Conservation (phyloP, 176 grass and related monocot species). For the sorghum (Sorghum bicolor) region Sorghum_bicolor_NCBIv3 NC_012870.2:9207501-9208000, state of each 20-base stretch:
- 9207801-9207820: constrained; percentile 73
- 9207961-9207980: constrained; percentile 16
- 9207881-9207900: constrained; percentile 29
- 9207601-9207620: constrained; percentile 66
- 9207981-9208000: constrained; percentile 30
- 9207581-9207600: constrained; percentile 24
- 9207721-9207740: constrained; percentile 75
- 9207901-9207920: background rate
- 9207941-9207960: constrained; percentile 18
- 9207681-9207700: constrained; percentile 34
- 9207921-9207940: constrained; percentile 30
- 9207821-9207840: constrained; percentile 68
- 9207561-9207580: background rate
- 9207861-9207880: constrained; percentile 29
- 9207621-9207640: constrained; percentile 64
- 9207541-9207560: constrained; percentile 28
- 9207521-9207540: constrained; percentile 59
- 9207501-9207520: constrained; percentile 20
- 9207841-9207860: constrained; percentile 50
- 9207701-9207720: constrained; percentile 75
- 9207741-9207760: constrained; percentile 84
- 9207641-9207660: constrained; percentile 62
- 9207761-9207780: constrained; percentile 75
- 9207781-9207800: constrained; percentile 77
- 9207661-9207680: constrained; percentile 21